Conservation (phyloP, 2,329 filamentous ascomycete species). For the Xylariales sp. region DNA sequence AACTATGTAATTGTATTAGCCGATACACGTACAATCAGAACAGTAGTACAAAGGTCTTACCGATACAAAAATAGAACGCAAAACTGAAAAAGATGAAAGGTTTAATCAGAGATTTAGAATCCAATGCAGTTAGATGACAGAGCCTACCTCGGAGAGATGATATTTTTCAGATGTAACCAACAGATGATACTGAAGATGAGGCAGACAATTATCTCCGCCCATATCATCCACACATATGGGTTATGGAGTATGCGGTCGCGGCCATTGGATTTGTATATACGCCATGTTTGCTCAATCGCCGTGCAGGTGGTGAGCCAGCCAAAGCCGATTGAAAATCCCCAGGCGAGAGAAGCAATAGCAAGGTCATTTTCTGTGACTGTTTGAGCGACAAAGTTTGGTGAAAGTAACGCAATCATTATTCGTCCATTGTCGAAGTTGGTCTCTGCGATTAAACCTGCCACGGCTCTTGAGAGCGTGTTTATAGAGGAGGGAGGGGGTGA, state of each 20-base stretch:
- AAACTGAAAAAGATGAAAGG: slow-evolving; percentile 3
- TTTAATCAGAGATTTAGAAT: background rate
- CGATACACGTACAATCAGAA: background rate
- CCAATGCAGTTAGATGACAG: background rate
- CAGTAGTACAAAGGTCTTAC: background rate
- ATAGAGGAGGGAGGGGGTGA: too few species aligned
- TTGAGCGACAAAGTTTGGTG: slow-evolving; percentile 13
- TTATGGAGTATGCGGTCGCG: slow-evolving; percentile 19
- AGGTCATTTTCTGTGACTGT: slow-evolving; percentile 17
- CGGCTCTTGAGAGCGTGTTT: too few species aligned
- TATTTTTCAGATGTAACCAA: slow-evolving; percentile 17
- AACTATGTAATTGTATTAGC: slow-evolving; percentile 13
- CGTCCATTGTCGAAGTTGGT: too few species aligned
- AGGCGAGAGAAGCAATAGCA: slow-evolving; percentile 26
- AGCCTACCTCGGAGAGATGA: slow-evolving; percentile 4
- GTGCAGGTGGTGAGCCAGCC: slow-evolving; percentile 34
- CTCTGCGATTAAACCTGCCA: too few species aligned
- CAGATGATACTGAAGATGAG: slow-evolving; percentile 20
- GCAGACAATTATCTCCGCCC: slow-evolving; percentile 24
- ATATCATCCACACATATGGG: slow-evolving; percentile 28
- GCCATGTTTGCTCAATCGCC: slow-evolving; percentile 23
- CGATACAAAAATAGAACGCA: slow-evolving; percentile 6
- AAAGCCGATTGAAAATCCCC: slow-evolving; percentile 35
- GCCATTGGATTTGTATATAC: slow-evolving; percentile 15
- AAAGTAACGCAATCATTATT: too few species aligned